A percentile compares a stretch with the other conserved stretches of the same genome.
phyloP scores from a whole-genome alignment of 2,329 filamentous ascomycete genomes.

The Fusarium sp. region DNA sequence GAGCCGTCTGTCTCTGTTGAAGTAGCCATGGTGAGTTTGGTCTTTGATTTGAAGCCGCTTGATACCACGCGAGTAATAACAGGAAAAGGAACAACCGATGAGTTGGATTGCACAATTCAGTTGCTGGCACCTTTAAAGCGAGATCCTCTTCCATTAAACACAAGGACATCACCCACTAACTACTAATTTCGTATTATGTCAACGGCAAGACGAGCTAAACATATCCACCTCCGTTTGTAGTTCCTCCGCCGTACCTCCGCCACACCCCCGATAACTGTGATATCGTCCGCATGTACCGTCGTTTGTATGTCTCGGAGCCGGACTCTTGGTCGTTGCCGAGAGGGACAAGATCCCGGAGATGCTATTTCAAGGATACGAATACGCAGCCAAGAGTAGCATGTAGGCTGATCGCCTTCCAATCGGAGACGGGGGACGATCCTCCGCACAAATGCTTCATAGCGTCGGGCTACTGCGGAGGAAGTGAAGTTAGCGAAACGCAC shows the following conservation, averaged over 20 bases:
- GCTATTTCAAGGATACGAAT: not conserved
- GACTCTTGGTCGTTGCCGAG: not conserved
- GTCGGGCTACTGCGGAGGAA: not conserved
- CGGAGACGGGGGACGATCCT: not conserved
- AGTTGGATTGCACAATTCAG: not conserved
- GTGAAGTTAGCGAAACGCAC: not conserved
- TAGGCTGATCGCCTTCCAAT: not conserved
- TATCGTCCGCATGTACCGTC: not conserved
- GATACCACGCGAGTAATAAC: not conserved
- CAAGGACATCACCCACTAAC: no score
- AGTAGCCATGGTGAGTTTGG: not conserved
- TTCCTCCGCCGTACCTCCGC: not conserved
- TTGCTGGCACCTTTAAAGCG: not conserved
- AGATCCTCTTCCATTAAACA: not conserved
- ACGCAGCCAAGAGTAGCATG: not conserved
- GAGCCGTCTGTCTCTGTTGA: not conserved
- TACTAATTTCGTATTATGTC: not conserved
- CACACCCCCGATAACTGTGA: not conserved
- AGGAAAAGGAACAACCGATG: not conserved
- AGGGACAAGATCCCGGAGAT: not conserved
- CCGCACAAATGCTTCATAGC: not conserved
- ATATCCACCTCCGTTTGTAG: not conserved
- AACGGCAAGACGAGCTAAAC: not conserved
- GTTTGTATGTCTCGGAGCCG: not conserved
- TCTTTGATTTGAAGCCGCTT: accelerated